Conservation (phyloP, 371 early-diverging fungal genomes). For the Syncephalastrum monosporum region DNA sequence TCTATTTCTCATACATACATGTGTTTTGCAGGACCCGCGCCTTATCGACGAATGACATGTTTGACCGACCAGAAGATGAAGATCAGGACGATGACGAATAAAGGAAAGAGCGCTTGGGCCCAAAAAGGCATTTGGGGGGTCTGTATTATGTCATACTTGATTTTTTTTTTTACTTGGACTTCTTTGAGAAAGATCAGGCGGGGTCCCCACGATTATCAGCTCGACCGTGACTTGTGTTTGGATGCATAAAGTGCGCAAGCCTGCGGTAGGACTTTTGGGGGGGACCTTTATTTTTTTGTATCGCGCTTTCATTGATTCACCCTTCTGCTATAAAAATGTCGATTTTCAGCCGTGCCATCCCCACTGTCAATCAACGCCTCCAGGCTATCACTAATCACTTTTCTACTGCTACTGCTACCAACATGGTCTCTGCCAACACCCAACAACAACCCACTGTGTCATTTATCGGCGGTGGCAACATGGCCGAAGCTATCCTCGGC, state of each 20-base stretch:
- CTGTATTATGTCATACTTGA: neutral
- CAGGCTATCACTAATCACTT: constrained; percentile 5
- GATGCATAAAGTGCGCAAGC: no score
- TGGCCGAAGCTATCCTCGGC: constrained; percentile 91
- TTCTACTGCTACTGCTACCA: neutral
- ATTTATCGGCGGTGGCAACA: constrained; percentile 93
- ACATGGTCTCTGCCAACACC: constrained; percentile 1
- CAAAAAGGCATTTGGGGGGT: constrained; percentile 6
- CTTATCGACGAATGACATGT: no score
- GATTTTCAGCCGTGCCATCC: neutral
- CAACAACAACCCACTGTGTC: constrained; percentile 42
- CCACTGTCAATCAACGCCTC: constrained; percentile 3
- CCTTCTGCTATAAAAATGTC: constrained; percentile 2
- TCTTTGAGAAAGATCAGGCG: no score
- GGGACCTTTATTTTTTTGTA: constrained; percentile 1
- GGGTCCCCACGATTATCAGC: no score
- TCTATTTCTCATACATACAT: neutral
- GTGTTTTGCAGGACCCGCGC: no score
- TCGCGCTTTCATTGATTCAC: neutral
- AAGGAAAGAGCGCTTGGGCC: constrained; percentile 7
- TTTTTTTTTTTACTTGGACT: neutral
- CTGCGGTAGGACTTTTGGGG: no score
- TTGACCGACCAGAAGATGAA: no score
- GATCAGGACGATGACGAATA: constrained; percentile 6
- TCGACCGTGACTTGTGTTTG: no score